phyloP scores from a whole-genome alignment of 805 yeast genomes.

The Wickerhamomyces xylosicus region DNA sequence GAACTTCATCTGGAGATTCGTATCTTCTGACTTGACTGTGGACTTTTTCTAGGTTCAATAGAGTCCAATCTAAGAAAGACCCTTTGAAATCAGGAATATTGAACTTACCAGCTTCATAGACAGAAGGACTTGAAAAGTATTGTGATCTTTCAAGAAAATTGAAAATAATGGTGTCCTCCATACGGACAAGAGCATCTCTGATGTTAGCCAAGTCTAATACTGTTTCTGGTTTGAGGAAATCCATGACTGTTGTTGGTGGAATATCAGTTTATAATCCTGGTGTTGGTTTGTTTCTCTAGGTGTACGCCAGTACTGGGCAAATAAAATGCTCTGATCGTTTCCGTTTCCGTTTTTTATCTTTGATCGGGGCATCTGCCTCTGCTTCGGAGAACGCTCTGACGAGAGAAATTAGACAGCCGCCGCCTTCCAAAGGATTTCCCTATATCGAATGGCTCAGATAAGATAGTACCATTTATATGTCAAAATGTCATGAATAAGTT shows the following conservation, averaged over 20 bases:
- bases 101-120: constrained; percentile 50
- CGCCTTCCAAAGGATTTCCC: no score
- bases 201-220: constrained; percentile 76
- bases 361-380: no score
- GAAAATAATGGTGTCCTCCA: constrained; percentile 96
- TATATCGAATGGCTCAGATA: no score
- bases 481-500: no score
- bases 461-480: no score
- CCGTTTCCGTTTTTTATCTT: no score
- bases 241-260: no score
- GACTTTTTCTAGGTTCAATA: constrained; percentile 61
- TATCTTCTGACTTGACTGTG: constrained; percentile 81
- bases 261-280: neutral
- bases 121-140: constrained; percentile 64
- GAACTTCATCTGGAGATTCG: constrained; percentile 89
- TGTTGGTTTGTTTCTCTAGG: no score
- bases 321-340: no score
- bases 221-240: constrained; percentile 73
- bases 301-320: no score
- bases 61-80: constrained; percentile 80
- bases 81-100: constrained; percentile 63
- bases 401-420: no score
- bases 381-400: no score
- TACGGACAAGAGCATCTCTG: constrained; percentile 72
- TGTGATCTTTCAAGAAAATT: constrained; percentile 90